phyloP scores from a whole-genome alignment of 2,329 filamentous ascomycete species.

The Xylariales sp. region DNA sequence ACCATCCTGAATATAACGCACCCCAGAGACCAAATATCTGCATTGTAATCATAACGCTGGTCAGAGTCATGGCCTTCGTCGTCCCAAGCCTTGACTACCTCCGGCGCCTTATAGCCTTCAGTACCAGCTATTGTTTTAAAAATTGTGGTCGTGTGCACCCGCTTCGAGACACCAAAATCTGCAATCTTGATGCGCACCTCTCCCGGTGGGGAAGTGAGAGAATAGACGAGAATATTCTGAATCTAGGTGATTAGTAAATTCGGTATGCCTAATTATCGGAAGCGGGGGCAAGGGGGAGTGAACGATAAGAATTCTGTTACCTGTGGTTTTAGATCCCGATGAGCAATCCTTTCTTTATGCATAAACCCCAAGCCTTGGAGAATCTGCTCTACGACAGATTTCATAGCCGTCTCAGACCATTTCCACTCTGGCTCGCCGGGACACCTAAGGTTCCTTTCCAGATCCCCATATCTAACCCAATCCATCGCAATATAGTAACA shows the following conservation, averaged over 20 bases:
- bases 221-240: conserved; percentile 10
- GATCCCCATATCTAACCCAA: not conserved
- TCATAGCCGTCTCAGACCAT: not conserved
- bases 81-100: not conserved
- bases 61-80: not conserved
- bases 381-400: not conserved
- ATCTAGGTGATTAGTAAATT: no score
- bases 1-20: conserved; percentile 7
- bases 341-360: not conserved
- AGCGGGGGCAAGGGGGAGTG: no score
- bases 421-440: not conserved
- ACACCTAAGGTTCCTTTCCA: not conserved
- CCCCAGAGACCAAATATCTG: conserved; percentile 8
- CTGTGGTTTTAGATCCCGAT: conserved; percentile 12
- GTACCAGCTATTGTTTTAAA: not conserved
- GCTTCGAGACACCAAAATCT: conserved; percentile 13
- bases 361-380: conserved; percentile 1
- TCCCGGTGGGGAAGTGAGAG: not conserved
- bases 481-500: conserved; percentile 7
- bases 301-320: not conserved
- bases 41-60: not conserved
- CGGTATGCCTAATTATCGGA: no score
- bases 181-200: not conserved
- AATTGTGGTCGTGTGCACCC: not conserved
- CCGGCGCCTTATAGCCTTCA: not conserved